These are phyloP conservation scores for Nicotiana knightiana DNA, from an alignment of 257 asterid genomes.

Conservation along the genomic window DNA sequence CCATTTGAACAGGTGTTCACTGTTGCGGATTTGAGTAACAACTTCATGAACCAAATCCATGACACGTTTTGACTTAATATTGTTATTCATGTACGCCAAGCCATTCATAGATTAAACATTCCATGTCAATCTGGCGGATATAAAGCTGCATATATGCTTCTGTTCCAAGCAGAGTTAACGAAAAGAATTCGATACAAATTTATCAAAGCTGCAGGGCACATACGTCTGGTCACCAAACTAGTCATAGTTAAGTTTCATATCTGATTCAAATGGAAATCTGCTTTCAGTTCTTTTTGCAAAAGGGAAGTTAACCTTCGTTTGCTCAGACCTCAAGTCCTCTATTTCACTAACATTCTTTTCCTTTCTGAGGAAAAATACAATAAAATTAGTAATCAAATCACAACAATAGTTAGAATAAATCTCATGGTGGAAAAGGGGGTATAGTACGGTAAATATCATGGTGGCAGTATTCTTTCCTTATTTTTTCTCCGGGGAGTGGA, in stretches of 20 bases:
- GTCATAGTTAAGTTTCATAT: neutral
- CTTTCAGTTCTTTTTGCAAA: neutral
- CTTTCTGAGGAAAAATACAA: neutral
- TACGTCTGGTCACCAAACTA: neutral
- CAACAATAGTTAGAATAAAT: neutral
- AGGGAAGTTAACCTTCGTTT: neutral
- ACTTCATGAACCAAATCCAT: no score
- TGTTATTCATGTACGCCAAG: no score
- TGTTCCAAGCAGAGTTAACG: no score
- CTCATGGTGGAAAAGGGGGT: neutral
- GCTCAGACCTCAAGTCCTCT: neutral
- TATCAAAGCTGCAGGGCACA: neutral
- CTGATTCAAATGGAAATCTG: neutral
- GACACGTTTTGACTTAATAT: no score
- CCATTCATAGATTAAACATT: no score
- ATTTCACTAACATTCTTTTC: neutral
- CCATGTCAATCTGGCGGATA: no score
- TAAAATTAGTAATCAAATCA: neutral
- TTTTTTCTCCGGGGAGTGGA: neutral
- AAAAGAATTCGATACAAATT: no score
- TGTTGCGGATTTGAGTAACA: no score
- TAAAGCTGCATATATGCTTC: no score
- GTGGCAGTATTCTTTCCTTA: neutral
- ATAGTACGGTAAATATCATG: neutral
- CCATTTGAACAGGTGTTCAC: no score